Percentiles rank a stretch among this genome's conserved stretches.
Evolutionary conservation across 805 yeast species (phyloP).

Genomic region (Candida sithepensis): DNA sequence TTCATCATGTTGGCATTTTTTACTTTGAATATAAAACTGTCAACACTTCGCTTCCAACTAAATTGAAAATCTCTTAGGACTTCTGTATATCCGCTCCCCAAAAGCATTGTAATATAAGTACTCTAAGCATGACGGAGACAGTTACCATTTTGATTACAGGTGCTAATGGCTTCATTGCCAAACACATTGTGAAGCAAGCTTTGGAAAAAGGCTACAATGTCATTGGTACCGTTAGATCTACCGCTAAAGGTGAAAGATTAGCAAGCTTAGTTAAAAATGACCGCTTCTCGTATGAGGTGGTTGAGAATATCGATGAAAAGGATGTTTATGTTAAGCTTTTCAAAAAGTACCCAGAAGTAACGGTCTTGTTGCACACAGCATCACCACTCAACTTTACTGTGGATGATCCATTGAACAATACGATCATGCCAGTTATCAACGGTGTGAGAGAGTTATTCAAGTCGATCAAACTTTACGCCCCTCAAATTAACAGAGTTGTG

Average conservation of each 20-base stretch:
- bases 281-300: conserved; percentile 4
- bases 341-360: not conserved
- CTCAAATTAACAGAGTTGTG: conserved; percentile 47
- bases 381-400: conserved; percentile 25
- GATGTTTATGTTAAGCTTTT: not conserved
- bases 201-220: not conserved
- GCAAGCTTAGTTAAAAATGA: not conserved
- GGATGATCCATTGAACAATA: conserved; percentile 43
- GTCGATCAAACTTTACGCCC: conserved; percentile 40
- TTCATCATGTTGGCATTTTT: too few relatives aligned
- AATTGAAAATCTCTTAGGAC: too few relatives aligned
- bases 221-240: not conserved
- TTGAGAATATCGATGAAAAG: conserved; percentile 5
- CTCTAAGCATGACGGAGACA: not conserved
- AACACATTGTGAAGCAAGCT: not conserved
- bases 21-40: too few relatives aligned
- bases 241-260: not conserved
- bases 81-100: too few relatives aligned
- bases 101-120: too few relatives aligned
- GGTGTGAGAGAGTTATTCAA: conserved; percentile 50
- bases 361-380: not conserved
- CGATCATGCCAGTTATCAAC: conserved; percentile 51
- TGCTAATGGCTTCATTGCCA: not conserved
- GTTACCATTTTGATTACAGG: not conserved
- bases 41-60: too few relatives aligned